These are phyloP conservation scores for Nicotiana noctiflora DNA, from an alignment of 257 asterid species.

Conservation along the genomic window DNA sequence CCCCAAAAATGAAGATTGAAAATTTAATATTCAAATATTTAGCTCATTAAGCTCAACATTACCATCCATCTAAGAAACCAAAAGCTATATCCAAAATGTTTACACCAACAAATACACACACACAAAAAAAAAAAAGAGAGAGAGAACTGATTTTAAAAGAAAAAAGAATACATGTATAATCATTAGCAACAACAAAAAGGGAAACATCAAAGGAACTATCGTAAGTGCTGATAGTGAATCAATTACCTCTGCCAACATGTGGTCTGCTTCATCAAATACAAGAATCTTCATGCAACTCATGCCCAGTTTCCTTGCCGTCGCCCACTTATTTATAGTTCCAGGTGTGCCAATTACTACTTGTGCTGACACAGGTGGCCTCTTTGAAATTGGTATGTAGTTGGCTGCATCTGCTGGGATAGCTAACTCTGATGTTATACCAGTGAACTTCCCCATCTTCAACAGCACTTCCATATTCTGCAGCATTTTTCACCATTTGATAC, in stretches of 20 bases:
- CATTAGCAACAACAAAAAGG: neutral
- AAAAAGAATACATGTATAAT: neutral
- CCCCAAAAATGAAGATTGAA: neutral
- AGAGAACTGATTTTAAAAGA: neutral
- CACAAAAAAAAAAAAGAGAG: too few relatives aligned
- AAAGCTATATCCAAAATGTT: neutral
- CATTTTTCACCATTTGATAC: neutral
- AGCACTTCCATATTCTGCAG: slow-evolving; percentile 89
- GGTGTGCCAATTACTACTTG: slow-evolving; percentile 96
- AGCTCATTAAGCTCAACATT: neutral
- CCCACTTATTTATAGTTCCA: slow-evolving; percentile 75
- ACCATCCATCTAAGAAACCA: neutral
- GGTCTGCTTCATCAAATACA: slow-evolving; percentile 97
- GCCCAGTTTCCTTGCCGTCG: slow-evolving; percentile 58
- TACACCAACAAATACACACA: neutral
- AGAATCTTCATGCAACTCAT: slow-evolving; percentile 73
- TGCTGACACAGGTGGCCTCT: slow-evolving; percentile 55
- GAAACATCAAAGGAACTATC: neutral
- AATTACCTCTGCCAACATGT: slow-evolving; percentile 82
- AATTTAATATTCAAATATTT: neutral
- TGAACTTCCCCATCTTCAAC: slow-evolving; percentile 81
- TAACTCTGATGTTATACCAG: slow-evolving; percentile 69
- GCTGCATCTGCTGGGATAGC: slow-evolving; percentile 59
- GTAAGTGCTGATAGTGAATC: neutral
- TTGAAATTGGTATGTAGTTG: slow-evolving; percentile 42